Evolutionary conservation across 108 stramenopile genomes (phyloP).

Genomic region (Skeletonema marinoi): DNA sequence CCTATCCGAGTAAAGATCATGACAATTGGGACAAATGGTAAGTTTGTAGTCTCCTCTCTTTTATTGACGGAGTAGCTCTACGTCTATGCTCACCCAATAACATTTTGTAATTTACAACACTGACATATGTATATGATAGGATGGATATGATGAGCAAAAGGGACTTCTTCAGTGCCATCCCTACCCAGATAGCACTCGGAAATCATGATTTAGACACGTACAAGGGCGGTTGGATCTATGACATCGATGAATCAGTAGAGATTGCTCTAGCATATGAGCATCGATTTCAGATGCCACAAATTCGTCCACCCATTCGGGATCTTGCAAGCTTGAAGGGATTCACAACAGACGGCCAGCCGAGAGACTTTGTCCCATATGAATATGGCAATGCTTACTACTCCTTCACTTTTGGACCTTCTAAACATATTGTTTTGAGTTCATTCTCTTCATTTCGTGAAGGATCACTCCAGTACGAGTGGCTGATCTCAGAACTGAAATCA

Average conservation of each 20-base stretch:
- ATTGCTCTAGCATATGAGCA: too few species aligned
- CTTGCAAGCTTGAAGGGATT: too few species aligned
- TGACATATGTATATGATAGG: slow-evolving; percentile 17
- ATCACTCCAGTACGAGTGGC: slow-evolving; percentile 63
- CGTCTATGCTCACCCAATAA: too few species aligned
- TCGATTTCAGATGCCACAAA: too few species aligned
- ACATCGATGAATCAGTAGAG: too few species aligned
- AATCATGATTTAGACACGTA: too few species aligned
- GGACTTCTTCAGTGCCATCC: slow-evolving; percentile 54
- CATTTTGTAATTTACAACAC: too few species aligned
- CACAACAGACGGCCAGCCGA: too few species aligned
- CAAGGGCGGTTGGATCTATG: too few species aligned
- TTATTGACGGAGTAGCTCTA: background rate
- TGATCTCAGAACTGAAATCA: too few species aligned
- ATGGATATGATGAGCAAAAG: slow-evolving; percentile 77
- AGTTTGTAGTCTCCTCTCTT: background rate
- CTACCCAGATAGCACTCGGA: slow-evolving; percentile 43
- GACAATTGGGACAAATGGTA: slow-evolving; percentile 76
- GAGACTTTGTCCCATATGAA: too few species aligned
- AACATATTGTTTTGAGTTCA: slow-evolving; percentile 74
- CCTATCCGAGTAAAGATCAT: slow-evolving; percentile 75
- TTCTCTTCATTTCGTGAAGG: slow-evolving; percentile 67
- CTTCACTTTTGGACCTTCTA: slow-evolving; percentile 69
- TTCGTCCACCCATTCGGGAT: too few species aligned
- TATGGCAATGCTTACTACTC: slow-evolving; percentile 82